Evolutionary conservation across 2,329 filamentous ascomycete genomes (phyloP).

Genomic region (Ophiostoma montium): DNA sequence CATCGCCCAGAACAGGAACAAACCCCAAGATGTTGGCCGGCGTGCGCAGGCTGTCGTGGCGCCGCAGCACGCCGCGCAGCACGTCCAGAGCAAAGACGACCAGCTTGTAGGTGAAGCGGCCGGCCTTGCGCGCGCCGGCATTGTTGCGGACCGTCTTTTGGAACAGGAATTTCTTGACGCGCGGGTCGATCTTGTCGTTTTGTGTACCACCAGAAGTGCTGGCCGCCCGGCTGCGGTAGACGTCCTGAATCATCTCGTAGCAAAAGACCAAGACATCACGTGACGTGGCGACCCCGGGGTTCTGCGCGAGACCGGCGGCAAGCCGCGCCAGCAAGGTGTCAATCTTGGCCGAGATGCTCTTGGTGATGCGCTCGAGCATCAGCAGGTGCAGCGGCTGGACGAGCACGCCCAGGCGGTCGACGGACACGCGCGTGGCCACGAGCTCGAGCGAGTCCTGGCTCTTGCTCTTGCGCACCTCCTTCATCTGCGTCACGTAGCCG

Average conservation of each 20-base stretch:
- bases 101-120: conserved; percentile 76
- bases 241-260: conserved; percentile 83
- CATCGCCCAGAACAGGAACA: conserved; percentile 77
- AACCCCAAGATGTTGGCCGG: conserved; percentile 71
- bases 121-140: conserved; percentile 50
- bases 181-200: conserved; percentile 33
- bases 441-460: conserved; percentile 96
- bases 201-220: conserved; percentile 15
- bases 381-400: conserved; percentile 65
- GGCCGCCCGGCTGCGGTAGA: conserved; percentile 59
- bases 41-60: conserved; percentile 69
- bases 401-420: conserved; percentile 59
- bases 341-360: conserved; percentile 75
- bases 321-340: conserved; percentile 79
- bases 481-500: conserved; percentile 89
- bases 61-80: conserved; percentile 70
- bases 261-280: conserved; percentile 85
- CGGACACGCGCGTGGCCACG: conserved; percentile 67
- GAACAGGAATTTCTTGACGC: conserved; percentile 60
- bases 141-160: conserved; percentile 67
- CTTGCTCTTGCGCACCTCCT: conserved; percentile 95
- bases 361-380: conserved; percentile 69
- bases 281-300: conserved; percentile 55
- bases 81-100: conserved; percentile 79
- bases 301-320: conserved; percentile 68